Base-by-base conservation (phyloP, 495 filamentous ascomycete species). In the Penicillium crystallinum region DNA sequence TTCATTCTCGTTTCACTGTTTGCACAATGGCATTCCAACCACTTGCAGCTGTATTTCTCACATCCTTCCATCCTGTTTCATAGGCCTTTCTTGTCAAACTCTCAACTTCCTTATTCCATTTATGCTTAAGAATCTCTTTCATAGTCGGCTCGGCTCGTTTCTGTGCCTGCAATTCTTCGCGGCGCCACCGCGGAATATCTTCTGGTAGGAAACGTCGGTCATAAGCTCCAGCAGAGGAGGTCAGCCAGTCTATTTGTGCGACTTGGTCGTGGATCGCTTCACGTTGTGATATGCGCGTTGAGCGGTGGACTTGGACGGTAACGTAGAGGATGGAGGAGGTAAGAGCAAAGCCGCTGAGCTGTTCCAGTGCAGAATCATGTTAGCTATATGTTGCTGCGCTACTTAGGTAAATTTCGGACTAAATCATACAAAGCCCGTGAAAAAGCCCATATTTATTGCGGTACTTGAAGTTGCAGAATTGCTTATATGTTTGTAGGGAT, bases 241-340 rank as follows among this genome's bases (percentile, higher is more conserved):
- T 62, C 41, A 86, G 71, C 57, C 70, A 64, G 53, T 81, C 82
- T 29, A 89, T 69, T 15, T 85, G 68, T 33, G 76, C 72, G 33
- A 83, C 75, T 69, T 90, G 86, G 55, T 86, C 80, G 51, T 83
- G 88, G 11, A 97, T 84, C 40, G 81, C 65, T 54, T 78, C 68
- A 59, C 84, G 78, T 76, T 95, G 90, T 18, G 79, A 70, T 46
- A 80, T 65, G 41, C 91, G 88, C 62, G 81, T 87, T 46, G 75
- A 78, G 33, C 83, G 78, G 72, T 97, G 91, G 6, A 87, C 72
- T 64, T 82, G 73, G 22, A 95, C 68, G 46, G 86, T 81, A 44
- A 97, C 81, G 76, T 95, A 96, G 61, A 93, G 80, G 49, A 88
- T 60, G 21, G 86, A 83, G 39, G 89, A 82, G 40, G 92, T 95